A percentile compares a stretch with the other conserved stretches of the same genome.
Conservation (phyloP, 1,284 basidiomycete genomes). For the Takashimella koratensis region DNA sequence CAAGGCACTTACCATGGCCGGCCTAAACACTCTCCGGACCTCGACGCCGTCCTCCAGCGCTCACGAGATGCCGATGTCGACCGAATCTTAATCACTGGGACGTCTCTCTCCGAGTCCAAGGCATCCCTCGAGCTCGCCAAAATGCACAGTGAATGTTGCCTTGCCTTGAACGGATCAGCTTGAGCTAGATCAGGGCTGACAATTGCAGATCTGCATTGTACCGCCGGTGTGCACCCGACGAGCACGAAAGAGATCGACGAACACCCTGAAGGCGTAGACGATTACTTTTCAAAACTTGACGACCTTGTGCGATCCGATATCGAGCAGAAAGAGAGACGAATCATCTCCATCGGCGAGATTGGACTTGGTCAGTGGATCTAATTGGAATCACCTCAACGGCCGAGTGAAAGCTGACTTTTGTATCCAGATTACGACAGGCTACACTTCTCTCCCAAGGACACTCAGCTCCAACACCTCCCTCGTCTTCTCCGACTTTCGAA, state of each 20-base stretch:
- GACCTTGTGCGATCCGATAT: constrained; percentile 57
- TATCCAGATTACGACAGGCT: constrained; percentile 76
- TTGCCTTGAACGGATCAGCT: too few relatives aligned
- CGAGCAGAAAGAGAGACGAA: constrained; percentile 56
- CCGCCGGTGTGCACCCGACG: constrained; percentile 83
- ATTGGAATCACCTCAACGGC: background rate
- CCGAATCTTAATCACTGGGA: constrained; percentile 78
- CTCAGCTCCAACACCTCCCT: constrained; percentile 69
- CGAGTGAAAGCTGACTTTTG: background rate
- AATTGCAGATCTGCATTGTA: constrained; percentile 65
- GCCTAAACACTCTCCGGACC: constrained; percentile 59
- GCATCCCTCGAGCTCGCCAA: constrained; percentile 63
- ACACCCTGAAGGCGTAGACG: constrained; percentile 59
- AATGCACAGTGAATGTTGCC: constrained; percentile 53
- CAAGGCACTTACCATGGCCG: constrained; percentile 52
- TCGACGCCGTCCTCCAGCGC: constrained; percentile 61
- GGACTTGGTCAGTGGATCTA: constrained; percentile 67
- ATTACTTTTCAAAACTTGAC: constrained; percentile 63
- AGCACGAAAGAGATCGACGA: constrained; percentile 71
- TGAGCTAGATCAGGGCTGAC: too few relatives aligned
- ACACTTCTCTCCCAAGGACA: constrained; percentile 62
- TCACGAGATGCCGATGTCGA: constrained; percentile 64
- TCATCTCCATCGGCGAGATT: constrained; percentile 79
- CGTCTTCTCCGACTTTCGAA: constrained; percentile 67
- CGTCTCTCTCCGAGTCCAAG: constrained; percentile 64